phyloP scores from a whole-genome alignment of 228 moss, liverwort and hornwort genomes.

The Sphagnum fallax region DNA sequence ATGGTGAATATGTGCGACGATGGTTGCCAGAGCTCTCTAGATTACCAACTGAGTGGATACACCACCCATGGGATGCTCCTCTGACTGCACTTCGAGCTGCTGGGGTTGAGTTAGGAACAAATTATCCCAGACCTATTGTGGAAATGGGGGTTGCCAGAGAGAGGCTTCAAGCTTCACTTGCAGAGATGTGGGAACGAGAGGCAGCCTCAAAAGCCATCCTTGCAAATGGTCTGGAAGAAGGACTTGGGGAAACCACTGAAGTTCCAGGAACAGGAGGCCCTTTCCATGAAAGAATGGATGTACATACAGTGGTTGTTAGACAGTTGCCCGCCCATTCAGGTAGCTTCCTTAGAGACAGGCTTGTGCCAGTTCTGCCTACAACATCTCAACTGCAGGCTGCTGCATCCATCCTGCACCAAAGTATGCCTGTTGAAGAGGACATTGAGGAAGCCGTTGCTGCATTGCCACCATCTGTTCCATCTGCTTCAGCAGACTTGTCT shows the following conservation, averaged over 20 bases:
- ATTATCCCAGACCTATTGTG: constrained; percentile 47
- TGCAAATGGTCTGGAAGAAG: constrained; percentile 47
- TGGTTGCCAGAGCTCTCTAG: constrained; percentile 59
- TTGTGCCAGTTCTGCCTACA: constrained; percentile 84
- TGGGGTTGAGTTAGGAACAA: constrained; percentile 49
- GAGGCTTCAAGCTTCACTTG: constrained; percentile 30
- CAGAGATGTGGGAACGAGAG: constrained; percentile 58
- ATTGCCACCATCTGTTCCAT: constrained; percentile 5
- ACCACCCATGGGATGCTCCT: constrained; percentile 54
- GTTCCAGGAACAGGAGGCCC: constrained; percentile 20
- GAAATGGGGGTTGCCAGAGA: constrained; percentile 35
- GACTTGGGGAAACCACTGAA: constrained; percentile 44
- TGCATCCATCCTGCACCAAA: constrained; percentile 69
- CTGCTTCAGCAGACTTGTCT: neutral
- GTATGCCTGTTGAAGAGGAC: constrained; percentile 33
- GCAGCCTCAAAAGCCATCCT: constrained; percentile 34
- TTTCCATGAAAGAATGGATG: constrained; percentile 34
- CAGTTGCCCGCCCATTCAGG: constrained; percentile 20
- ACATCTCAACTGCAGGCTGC: constrained; percentile 69
- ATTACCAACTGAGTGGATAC: constrained; percentile 57
- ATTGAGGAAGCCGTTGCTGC: constrained; percentile 25
- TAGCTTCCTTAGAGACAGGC: constrained; percentile 75
- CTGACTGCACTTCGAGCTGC: constrained; percentile 46
- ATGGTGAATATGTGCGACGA: constrained; percentile 51
- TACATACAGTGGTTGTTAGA: constrained; percentile 42